These are phyloP conservation scores for Collybiopsis confluens DNA, from an alignment of 768 basidiomycete species.

Conservation along the genomic window DNA sequence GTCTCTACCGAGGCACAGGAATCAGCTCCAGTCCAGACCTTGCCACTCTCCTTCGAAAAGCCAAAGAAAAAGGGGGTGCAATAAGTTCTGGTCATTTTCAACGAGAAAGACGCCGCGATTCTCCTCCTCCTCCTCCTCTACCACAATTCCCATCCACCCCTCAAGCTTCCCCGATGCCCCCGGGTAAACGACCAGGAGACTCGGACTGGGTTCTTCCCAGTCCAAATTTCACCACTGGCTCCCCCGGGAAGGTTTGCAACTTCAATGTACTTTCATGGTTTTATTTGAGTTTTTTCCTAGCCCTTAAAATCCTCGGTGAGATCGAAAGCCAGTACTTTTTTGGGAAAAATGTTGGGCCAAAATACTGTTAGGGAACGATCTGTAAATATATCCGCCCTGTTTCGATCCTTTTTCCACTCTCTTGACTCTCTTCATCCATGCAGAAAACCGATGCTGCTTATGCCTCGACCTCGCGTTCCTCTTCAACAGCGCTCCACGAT, in stretches of 20 bases:
- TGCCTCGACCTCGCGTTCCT: conserved; percentile 27
- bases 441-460: conserved; percentile 55
- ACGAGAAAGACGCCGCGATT: conserved; percentile 30
- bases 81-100: conserved; percentile 20
- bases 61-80: conserved; percentile 61
- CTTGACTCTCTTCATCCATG: conserved; percentile 12
- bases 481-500: conserved; percentile 38
- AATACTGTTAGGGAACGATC: conserved; percentile 61
- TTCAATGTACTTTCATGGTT: not conserved
- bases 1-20: conserved; percentile 83
- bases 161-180: conserved; percentile 27
- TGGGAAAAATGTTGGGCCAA: conserved; percentile 76
- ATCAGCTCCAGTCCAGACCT: conserved; percentile 92
- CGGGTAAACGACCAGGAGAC: conserved; percentile 26
- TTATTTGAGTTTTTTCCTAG: conserved; percentile 28
- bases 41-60: conserved; percentile 80
- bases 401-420: not conserved
- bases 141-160: conserved; percentile 29
- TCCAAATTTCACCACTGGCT: conserved; percentile 38
- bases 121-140: conserved; percentile 42
- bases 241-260: conserved; percentile 49
- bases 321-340: conserved; percentile 75
- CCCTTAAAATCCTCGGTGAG: conserved; percentile 60
- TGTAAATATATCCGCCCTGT: conserved; percentile 34
- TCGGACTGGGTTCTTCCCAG: conserved; percentile 48